phyloP scores from a whole-genome alignment of 345 rosid genomes.

The Salix exigua region DNA sequence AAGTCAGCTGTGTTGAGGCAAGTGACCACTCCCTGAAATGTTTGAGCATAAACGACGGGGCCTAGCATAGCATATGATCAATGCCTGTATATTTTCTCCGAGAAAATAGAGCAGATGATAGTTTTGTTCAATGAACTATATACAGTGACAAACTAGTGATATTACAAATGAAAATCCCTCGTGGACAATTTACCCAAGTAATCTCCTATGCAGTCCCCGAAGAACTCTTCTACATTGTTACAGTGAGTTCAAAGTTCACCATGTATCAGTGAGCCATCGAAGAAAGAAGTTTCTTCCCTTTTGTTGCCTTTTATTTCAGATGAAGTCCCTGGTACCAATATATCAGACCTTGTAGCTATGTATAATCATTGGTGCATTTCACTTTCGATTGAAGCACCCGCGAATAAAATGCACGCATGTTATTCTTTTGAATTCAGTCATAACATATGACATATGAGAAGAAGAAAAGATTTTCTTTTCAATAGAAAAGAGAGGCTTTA shows the following conservation, averaged over 20 bases:
- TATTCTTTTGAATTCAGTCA: neutral
- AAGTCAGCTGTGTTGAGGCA: conserved; percentile 46
- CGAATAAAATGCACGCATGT: neutral
- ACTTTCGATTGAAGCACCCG: neutral
- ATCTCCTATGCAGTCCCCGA: neutral
- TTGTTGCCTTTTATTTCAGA: neutral
- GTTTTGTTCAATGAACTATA: neutral
- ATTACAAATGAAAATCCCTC: neutral
- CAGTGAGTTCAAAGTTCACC: neutral
- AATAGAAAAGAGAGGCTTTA: neutral
- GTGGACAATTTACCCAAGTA: neutral
- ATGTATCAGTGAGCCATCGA: neutral
- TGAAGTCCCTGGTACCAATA: neutral
- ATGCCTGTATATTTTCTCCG: conserved; percentile 12
- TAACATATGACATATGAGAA: neutral
- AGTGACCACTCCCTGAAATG: conserved; percentile 50
- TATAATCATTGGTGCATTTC: neutral
- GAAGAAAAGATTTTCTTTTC: neutral
- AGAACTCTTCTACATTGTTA: neutral
- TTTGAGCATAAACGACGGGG: conserved; percentile 39
- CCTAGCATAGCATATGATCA: conserved; percentile 19
- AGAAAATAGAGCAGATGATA: neutral
- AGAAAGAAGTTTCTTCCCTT: neutral
- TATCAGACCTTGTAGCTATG: neutral
- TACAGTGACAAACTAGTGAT: neutral